Conservation (phyloP, 2,329 filamentous ascomycete genomes). For the Rhinocladiella similis region DNA sequence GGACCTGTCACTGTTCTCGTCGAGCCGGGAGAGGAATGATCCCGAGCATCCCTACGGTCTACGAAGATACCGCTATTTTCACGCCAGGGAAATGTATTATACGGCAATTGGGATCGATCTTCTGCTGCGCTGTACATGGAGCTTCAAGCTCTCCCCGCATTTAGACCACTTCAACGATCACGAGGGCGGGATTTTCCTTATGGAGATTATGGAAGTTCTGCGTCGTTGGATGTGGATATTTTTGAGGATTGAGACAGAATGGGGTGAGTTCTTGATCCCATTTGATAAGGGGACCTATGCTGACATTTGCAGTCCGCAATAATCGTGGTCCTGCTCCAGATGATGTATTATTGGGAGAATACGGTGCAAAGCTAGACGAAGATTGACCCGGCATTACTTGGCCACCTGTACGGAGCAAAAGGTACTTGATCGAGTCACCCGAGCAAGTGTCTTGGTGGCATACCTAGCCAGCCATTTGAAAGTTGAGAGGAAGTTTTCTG, state of each 20-base stretch:
- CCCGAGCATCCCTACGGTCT: conserved; percentile 75
- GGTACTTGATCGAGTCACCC: no score
- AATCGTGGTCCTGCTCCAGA: conserved; percentile 59
- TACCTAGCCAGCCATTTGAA: no score
- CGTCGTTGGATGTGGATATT: conserved; percentile 97
- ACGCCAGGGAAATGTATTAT: conserved; percentile 76
- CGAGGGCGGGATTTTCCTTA: conserved; percentile 83
- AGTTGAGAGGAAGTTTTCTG: no score
- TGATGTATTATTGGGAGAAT: conserved; percentile 75
- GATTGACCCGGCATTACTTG: conserved; percentile 41
- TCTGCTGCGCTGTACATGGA: conserved; percentile 84
- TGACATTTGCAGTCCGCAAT: conserved; percentile 47
- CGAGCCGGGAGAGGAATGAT: conserved; percentile 56
- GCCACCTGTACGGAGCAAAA: no score
- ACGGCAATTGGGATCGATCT: conserved; percentile 75
- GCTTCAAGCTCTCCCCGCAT: conserved; percentile 78
- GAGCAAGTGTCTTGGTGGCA: no score
- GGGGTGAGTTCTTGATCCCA: conserved; percentile 51
- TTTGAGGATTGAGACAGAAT: conserved; percentile 92
- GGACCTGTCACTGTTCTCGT: conserved; percentile 82
- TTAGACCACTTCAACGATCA: conserved; percentile 82
- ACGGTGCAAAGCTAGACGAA: conserved; percentile 65
- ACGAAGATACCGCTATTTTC: conserved; percentile 71
- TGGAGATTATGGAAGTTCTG: conserved; percentile 83
- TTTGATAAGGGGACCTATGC: conserved; percentile 24